Evolutionary conservation across 1,284 basidiomycete species (phyloP).

Genomic region (Cronartium ribicola): DNA sequence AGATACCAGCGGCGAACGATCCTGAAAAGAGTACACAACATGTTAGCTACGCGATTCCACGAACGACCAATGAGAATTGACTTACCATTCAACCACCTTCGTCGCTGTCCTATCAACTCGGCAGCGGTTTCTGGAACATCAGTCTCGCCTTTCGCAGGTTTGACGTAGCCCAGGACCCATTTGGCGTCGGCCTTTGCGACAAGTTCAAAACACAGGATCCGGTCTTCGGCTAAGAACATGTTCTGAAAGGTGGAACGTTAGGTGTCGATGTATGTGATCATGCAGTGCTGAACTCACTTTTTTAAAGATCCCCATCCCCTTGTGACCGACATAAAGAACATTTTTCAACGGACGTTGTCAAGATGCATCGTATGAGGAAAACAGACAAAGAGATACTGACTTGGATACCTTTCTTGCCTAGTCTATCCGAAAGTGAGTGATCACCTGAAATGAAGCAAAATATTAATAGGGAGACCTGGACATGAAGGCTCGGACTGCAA

Average conservation of each 20-base stretch:
- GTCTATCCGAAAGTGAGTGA: conserved; percentile 67
- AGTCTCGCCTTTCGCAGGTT: conserved; percentile 90
- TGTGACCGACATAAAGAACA: background rate
- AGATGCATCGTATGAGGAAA: background rate
- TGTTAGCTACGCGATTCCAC: background rate
- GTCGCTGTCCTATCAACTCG: conserved; percentile 76
- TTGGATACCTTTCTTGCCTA: conserved; percentile 88
- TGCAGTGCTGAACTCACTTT: conserved; percentile 51
- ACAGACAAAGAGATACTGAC: conserved; percentile 1
- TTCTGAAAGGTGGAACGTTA: conserved; percentile 29
- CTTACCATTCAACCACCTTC: conserved; percentile 93
- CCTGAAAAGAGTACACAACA: conserved; percentile 1
- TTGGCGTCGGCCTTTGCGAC: conserved; percentile 75
- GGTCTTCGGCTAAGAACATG: conserved; percentile 67
- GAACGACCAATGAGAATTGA: conserved; percentile 55
- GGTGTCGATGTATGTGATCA: background rate
- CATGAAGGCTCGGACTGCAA: background rate
- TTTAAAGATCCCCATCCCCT: conserved; percentile 94
- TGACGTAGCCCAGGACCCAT: conserved; percentile 91
- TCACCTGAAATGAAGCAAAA: conserved; percentile 22
- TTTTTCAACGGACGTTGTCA: background rate
- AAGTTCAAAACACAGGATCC: conserved; percentile 91
- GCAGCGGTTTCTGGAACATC: conserved; percentile 82
- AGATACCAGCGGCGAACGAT: conserved; percentile 40
- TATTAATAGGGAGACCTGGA: background rate